phyloP scores from a whole-genome alignment of 164 flowering plant species.

The Pachysandra terminalis region DNA sequence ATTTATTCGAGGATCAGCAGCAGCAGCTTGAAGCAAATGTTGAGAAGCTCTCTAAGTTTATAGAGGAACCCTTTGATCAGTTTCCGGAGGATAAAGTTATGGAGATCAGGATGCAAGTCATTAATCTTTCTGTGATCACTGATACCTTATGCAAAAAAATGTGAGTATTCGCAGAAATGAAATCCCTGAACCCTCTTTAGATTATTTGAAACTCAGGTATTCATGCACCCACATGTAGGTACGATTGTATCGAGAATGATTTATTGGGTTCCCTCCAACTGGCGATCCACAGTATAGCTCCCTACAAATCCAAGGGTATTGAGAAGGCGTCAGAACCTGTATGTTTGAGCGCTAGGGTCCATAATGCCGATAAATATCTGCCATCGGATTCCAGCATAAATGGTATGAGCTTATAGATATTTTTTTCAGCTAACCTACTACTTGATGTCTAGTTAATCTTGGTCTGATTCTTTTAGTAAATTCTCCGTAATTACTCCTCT shows the following conservation, averaged over 20 bases:
- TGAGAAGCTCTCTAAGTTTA: constrained; percentile 48
- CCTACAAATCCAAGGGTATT: constrained; percentile 73
- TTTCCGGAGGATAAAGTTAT: constrained; percentile 29
- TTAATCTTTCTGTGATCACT: too few relatives aligned
- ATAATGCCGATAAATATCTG: constrained; percentile 8
- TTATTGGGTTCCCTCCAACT: constrained; percentile 52
- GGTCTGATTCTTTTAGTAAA: too few relatives aligned
- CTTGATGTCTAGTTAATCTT: neutral
- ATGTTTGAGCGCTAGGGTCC: constrained; percentile 18
- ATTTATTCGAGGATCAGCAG: constrained; percentile 60
- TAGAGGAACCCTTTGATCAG: constrained; percentile 45
- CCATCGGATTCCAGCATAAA: constrained; percentile 7
- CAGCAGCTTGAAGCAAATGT: constrained; percentile 57
- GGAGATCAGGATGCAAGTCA: too few relatives aligned
- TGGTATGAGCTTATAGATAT: constrained; percentile 9
- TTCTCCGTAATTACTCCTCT: constrained; percentile 4
- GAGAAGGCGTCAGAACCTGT: constrained; percentile 57
- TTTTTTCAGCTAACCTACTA: neutral
- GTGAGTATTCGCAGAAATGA: too few relatives aligned
- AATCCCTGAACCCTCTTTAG: too few relatives aligned
- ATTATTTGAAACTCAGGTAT: too few relatives aligned
- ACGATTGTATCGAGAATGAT: constrained; percentile 81
- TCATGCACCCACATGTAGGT: constrained; percentile 56
- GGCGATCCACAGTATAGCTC: constrained; percentile 57
- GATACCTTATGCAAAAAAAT: too few relatives aligned